phyloP scores from a whole-genome alignment of 1,284 basidiomycete species.

The Apiotrichum akiyoshidainum region DNA sequence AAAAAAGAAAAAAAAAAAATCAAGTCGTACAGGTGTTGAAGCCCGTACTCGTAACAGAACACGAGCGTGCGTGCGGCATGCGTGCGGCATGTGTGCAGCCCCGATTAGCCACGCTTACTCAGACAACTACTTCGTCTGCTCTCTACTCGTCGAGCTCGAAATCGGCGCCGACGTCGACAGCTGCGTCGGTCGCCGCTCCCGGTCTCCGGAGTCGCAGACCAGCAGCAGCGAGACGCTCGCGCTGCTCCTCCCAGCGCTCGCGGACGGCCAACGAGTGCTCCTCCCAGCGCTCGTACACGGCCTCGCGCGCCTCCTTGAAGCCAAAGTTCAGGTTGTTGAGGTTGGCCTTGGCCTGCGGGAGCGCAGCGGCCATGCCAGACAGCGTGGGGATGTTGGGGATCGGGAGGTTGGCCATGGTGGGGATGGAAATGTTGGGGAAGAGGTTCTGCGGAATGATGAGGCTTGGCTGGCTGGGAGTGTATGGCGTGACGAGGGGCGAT shows the following conservation, averaged over 20 bases:
- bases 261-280: conserved; percentile 35
- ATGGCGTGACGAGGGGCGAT: conserved; percentile 44
- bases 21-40: no score
- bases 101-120: no score
- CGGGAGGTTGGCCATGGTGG: conserved; percentile 18
- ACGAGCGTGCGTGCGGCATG: no score
- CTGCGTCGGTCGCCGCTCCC: neutral
- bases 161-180: neutral
- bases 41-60: no score
- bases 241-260: conserved; percentile 32
- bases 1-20: no score
- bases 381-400: conserved; percentile 22
- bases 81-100: no score
- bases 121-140: neutral
- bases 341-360: conserved; percentile 21
- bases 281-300: conserved; percentile 32
- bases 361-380: conserved; percentile 20
- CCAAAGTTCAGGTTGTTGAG: conserved; percentile 20
- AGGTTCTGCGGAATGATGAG: conserved; percentile 26
- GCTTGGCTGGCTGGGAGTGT: conserved; percentile 32
- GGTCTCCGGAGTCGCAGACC: conserved; percentile 13
- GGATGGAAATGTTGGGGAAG: conserved; percentile 24
- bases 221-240: conserved; percentile 25
- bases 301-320: conserved; percentile 33
- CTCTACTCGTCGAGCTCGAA: neutral